Evolutionary conservation across 1,284 basidiomycete genomes (phyloP).

Genomic region (Exobasidium rhododendri): DNA sequence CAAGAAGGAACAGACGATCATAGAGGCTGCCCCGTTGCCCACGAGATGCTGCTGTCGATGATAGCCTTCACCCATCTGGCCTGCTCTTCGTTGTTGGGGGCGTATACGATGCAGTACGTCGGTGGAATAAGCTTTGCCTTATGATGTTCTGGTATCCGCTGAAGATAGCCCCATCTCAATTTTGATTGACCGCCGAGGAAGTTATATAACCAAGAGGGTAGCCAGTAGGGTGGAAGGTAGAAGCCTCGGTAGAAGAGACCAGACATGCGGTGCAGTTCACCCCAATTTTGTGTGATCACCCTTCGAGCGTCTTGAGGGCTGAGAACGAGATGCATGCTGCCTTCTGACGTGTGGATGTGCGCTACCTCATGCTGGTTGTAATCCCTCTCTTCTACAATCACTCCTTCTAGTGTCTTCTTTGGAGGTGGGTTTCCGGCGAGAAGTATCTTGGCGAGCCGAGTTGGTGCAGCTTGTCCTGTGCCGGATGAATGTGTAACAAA

Average conservation of each 20-base stretch:
- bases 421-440: constrained; percentile 10
- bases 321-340: constrained; percentile 30
- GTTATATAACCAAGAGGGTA: constrained; percentile 11
- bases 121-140: constrained; percentile 25
- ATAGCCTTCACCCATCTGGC: constrained; percentile 23
- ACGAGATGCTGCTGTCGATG: constrained; percentile 22
- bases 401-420: not conserved
- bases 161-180: constrained; percentile 10
- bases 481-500: constrained; percentile 5
- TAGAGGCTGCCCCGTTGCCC: constrained; percentile 21
- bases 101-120: constrained; percentile 33
- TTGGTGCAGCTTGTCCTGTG: not conserved
- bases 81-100: constrained; percentile 28
- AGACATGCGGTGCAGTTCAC: constrained; percentile 31
- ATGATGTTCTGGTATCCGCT: not conserved
- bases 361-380: constrained; percentile 20
- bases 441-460: not conserved
- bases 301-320: constrained; percentile 27
- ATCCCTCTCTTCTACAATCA: not conserved
- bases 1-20: no score
- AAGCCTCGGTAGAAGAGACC: constrained; percentile 20
- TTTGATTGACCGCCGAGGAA: not conserved
- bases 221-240: constrained; percentile 11
- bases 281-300: constrained; percentile 30
- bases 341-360: constrained; percentile 33